Evolutionary conservation across 1,284 basidiomycete species (phyloP).

Genomic region (Sporisorium scitamineum): DNA sequence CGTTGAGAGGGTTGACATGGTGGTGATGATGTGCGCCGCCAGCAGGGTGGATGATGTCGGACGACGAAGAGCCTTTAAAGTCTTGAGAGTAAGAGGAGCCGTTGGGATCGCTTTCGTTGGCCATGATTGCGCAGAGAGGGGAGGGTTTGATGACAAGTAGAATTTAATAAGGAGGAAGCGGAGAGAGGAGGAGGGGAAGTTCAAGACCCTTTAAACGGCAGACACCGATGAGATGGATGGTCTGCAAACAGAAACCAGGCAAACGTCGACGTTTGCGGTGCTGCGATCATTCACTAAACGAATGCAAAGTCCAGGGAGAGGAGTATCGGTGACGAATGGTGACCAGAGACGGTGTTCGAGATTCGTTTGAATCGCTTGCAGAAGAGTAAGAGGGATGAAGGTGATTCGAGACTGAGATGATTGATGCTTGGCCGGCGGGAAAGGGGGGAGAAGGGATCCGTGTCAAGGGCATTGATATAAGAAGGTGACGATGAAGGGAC

Average conservation of each 20-base stretch:
- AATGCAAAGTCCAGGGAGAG: background rate
- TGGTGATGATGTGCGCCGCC: background rate
- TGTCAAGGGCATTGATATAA: background rate
- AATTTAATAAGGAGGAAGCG: background rate
- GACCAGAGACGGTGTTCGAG: background rate
- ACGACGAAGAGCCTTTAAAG: slow-evolving; percentile 21
- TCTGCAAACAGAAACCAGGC: slow-evolving; percentile 30
- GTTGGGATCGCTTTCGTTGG: slow-evolving; percentile 10
- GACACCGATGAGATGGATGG: slow-evolving; percentile 33
- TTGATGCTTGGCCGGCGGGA: background rate
- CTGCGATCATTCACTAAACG: slow-evolving; percentile 44
- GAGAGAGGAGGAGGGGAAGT: background rate
- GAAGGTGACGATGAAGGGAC: background rate
- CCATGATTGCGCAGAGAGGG: slow-evolving; percentile 7
- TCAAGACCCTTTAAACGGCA: slow-evolving; percentile 41
- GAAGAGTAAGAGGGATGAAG: background rate
- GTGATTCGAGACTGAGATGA: background rate
- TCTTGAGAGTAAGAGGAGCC: slow-evolving; percentile 26
- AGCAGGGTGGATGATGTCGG: slow-evolving; percentile 16
- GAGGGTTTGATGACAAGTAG: background rate
- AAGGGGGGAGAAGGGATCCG: background rate
- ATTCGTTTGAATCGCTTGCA: background rate
- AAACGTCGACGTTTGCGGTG: slow-evolving; percentile 42
- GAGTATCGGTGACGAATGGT: background rate
- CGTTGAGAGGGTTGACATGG: slow-evolving; percentile 6